phyloP scores from a whole-genome alignment of 345 rosid species.

The Microcos paniculata region DNA sequence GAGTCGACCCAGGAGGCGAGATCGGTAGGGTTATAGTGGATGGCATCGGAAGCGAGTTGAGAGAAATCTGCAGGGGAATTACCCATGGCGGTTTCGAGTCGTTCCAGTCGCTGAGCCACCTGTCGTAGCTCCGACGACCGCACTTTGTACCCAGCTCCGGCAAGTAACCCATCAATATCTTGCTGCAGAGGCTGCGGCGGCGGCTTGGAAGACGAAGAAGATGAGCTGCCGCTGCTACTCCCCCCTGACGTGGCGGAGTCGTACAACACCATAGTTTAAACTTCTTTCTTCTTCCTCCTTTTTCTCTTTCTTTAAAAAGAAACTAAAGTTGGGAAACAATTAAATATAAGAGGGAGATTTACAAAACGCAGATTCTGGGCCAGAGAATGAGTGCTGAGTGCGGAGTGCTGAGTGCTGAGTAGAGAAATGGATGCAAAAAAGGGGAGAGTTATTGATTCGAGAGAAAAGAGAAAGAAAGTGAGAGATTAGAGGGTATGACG shows the following conservation, averaged over 20 bases:
- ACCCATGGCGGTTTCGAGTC: constrained; percentile 59
- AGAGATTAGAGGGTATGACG: not conserved
- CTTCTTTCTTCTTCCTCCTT: too few relatives aligned
- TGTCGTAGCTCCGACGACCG: constrained; percentile 55
- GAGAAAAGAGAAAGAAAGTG: not conserved
- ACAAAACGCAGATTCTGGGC: not conserved
- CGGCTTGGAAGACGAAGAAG: constrained; percentile 33
- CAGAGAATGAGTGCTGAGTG: not conserved
- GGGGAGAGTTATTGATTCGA: not conserved
- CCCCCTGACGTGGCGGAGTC: constrained; percentile 31
- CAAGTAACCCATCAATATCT: constrained; percentile 53
- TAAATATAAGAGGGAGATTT: not conserved
- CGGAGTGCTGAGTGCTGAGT: too few relatives aligned
- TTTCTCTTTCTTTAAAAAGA: not conserved
- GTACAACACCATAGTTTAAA: constrained; percentile 34
- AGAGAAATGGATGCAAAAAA: not conserved
- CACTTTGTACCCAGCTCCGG: constrained; percentile 65
- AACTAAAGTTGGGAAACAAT: not conserved
- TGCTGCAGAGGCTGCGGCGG: constrained; percentile 6
- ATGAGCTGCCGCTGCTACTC: constrained; percentile 27
- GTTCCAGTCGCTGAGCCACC: constrained; percentile 62
- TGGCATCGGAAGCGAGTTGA: constrained; percentile 43
- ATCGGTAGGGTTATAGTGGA: constrained; percentile 63
- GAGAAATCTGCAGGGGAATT: constrained; percentile 47
- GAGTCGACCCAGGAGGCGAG: constrained; percentile 66